Evolutionary conservation across 2,329 filamentous ascomycete species (phyloP), one percentile per base, ranked within the genome.

Genomic region (Cytospora chrysosperma): DNA sequence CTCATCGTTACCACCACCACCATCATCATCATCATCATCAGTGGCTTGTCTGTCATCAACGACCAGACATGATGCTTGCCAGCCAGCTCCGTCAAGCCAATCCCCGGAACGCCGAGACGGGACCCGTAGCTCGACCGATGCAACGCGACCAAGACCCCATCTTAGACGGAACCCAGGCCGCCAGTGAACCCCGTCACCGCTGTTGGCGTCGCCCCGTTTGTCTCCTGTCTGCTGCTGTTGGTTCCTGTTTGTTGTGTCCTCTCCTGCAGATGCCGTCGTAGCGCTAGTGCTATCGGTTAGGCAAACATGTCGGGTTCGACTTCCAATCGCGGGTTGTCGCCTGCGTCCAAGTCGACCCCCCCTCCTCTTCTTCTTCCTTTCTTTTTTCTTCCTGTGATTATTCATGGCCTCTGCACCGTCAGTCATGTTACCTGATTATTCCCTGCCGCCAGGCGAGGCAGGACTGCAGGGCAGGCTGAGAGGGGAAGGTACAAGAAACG

Each of bases 61-160:
- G 40, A n/a, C 19, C 15, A 43, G 19, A n/a, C 9, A 43, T 21
- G 40, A 32, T n/a, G 12, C 21, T 4, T 21, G 19, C 27, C 58
- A 30, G 27, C 58, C 50, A 54, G 37, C 37, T n/a, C 58, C 34
- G 58, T n/a, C 30, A n/a, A 60, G 27, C 50, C 58, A 61, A 54
- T 61, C 51, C 58, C 32, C 21, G 53, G 58, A 52, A 51, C 50
- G 58, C 58, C 58, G 58, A 61, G 51, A 61, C 58, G 51, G 58
- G n/a, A 47, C 37, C 58, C 58, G 37, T 55, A 34, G 51, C 47
- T 28, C 32, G 58, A 47, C 58, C 58, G 58, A 61, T 61, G 58
- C 58, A 61, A 59, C 49, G 28, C 50, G 50, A 55, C 50, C 58
- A 52, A 37, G 58, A 55, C 58, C 21, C 51, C 58, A 61, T 40